phyloP scores from a whole-genome alignment of 2,329 filamentous ascomycete species.

The Botrytis paeoniae region DNA sequence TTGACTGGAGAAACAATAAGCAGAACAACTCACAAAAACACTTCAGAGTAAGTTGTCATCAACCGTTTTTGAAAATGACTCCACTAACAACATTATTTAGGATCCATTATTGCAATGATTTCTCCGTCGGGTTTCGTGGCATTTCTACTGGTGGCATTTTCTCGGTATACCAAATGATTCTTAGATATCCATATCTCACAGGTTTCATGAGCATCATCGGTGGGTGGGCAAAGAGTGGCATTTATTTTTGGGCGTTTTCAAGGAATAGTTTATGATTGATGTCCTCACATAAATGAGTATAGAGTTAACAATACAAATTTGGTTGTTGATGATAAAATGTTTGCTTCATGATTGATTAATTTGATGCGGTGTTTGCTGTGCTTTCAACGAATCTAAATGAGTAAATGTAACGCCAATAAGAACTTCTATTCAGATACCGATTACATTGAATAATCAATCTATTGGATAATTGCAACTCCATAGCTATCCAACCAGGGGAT shows the following conservation, averaged over 20 bases:
- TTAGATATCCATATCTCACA: constrained; percentile 14
- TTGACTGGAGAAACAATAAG: constrained; percentile 69
- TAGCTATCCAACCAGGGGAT: not conserved
- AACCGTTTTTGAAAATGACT: constrained; percentile 1
- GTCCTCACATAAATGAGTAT: not conserved
- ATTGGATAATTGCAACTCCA: not conserved
- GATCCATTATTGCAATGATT: constrained; percentile 39
- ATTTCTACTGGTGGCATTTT: constrained; percentile 18
- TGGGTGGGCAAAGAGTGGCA: constrained; percentile 4
- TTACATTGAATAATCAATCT: not conserved
- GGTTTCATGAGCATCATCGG: constrained; percentile 13
- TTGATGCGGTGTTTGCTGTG: not conserved
- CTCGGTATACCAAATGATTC: constrained; percentile 9
- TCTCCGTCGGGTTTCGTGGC: constrained; percentile 7
- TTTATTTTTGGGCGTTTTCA: constrained; percentile 11
- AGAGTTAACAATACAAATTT: not conserved
- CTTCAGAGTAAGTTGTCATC: constrained; percentile 53
- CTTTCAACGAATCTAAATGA: constrained; percentile 1
- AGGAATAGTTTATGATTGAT: constrained; percentile 12
- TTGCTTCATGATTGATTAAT: not conserved
- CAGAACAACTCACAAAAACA: constrained; percentile 66
- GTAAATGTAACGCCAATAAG: not conserved
- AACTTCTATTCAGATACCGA: not conserved
- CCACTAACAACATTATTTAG: constrained; percentile 32
- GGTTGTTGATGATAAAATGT: not conserved